phyloP scores from a whole-genome alignment of 129 eudicot species.

The Escallonia herrerae region DNA sequence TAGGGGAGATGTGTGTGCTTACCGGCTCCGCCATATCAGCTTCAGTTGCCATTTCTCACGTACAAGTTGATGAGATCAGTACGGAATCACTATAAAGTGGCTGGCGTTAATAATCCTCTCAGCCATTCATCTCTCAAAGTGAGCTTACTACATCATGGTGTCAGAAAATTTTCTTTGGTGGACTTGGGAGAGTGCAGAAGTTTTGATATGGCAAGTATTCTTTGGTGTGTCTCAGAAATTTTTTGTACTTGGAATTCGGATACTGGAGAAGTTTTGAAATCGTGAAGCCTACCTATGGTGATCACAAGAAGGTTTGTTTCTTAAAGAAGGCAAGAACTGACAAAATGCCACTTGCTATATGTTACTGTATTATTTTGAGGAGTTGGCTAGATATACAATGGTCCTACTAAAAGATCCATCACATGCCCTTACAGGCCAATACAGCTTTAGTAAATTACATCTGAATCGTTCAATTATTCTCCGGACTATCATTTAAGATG shows the following conservation, averaged over 20 bases:
- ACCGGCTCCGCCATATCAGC: conserved; percentile 25
- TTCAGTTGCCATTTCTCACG: conserved; percentile 28
- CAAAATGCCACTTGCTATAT: conserved; percentile 37
- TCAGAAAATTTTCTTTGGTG: not conserved
- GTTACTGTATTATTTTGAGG: conserved; percentile 19
- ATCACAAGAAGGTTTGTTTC: conserved; percentile 18
- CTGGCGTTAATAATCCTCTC: too few species aligned
- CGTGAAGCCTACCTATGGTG: conserved; percentile 3
- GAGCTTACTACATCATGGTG: not conserved
- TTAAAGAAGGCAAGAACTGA: conserved; percentile 30
- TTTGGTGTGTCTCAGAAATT: too few species aligned
- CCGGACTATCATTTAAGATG: not conserved
- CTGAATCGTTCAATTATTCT: not conserved
- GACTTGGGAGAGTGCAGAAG: too few species aligned
- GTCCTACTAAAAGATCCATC: conserved; percentile 25
- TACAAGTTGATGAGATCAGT: not conserved
- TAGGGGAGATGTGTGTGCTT: conserved; percentile 6
- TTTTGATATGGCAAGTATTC: too few species aligned
- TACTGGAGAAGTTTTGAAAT: not conserved
- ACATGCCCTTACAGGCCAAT: conserved; percentile 31
- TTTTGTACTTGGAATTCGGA: conserved; percentile 3
- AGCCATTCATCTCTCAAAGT: not conserved
- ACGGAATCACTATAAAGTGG: not conserved
- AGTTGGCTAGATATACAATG: conserved; percentile 32
- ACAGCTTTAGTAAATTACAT: conserved; percentile 8